phyloP scores from a whole-genome alignment of 2,329 filamentous ascomycete genomes.

The Cordyceps javanica region DNA sequence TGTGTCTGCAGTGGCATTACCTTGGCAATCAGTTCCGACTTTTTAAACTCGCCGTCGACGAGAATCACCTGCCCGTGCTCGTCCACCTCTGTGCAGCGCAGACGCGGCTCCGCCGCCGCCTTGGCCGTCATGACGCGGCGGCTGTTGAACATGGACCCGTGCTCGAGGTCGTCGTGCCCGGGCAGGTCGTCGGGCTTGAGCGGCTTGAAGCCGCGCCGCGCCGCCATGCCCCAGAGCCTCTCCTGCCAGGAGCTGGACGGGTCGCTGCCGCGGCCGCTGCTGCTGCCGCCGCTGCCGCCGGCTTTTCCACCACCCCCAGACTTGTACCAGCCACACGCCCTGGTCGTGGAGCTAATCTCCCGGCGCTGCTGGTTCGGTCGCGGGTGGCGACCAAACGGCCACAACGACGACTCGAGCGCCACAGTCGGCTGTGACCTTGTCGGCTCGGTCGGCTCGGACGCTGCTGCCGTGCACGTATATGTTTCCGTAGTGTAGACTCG shows the following conservation, averaged over 20 bases:
- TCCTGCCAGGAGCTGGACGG: slow-evolving; percentile 40
- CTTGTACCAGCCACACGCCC: not conserved
- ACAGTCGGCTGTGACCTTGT: not conserved
- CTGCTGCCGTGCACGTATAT: not conserved
- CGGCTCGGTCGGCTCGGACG: slow-evolving; percentile 8
- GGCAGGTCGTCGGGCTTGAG: slow-evolving; percentile 55
- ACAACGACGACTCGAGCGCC: slow-evolving; percentile 26
- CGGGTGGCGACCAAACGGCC: slow-evolving; percentile 17
- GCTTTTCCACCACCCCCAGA: not conserved
- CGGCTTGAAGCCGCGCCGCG: slow-evolving; percentile 32
- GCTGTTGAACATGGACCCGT: slow-evolving; percentile 53
- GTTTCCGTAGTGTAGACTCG: not conserved
- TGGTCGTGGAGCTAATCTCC: slow-evolving; percentile 6
- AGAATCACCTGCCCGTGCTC: slow-evolving; percentile 87
- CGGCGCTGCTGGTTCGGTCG: slow-evolving; percentile 22
- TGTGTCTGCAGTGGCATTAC: slow-evolving; percentile 36
- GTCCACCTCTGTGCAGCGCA: slow-evolving; percentile 93
- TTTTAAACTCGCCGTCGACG: slow-evolving; percentile 94
- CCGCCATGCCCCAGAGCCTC: slow-evolving; percentile 39
- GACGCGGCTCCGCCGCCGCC: slow-evolving; percentile 73
- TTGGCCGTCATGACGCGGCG: slow-evolving; percentile 67
- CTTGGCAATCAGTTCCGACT: slow-evolving; percentile 94
- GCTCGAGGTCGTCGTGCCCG: slow-evolving; percentile 3
- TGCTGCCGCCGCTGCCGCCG: not conserved
- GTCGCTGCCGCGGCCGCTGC: not conserved